Conservation (phyloP, 495 filamentous ascomycete species). For the Neurospora sp. region DNA sequence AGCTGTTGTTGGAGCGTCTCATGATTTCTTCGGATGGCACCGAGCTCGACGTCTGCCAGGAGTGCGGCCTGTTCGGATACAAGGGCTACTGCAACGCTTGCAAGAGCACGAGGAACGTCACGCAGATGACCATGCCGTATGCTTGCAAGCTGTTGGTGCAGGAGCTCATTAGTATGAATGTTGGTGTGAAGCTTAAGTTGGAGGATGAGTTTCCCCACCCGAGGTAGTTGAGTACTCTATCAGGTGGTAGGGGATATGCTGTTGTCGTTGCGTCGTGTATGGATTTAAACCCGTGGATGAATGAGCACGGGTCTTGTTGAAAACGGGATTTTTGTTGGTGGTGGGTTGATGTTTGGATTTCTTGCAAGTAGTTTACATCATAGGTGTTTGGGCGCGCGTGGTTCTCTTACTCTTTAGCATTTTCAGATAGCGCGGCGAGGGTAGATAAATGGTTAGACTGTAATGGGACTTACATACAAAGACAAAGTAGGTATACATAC, state of each 20-base stretch:
- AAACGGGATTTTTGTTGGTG: not conserved
- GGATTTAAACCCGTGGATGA: not conserved
- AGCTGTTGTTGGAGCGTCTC: slow-evolving; percentile 84
- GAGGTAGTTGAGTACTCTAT: slow-evolving; percentile 8
- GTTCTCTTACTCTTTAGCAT: not conserved
- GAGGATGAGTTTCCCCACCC: slow-evolving; percentile 81
- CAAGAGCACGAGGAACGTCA: slow-evolving; percentile 66
- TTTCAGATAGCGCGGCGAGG: not conserved
- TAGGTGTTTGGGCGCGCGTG: not conserved
- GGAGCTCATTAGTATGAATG: slow-evolving; percentile 96
- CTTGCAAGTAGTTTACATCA: not conserved
- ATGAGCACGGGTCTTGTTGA: not conserved
- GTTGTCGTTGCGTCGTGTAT: not conserved
- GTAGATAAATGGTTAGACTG: not conserved
- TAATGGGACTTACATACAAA: not conserved
- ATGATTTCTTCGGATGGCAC: slow-evolving; percentile 91
- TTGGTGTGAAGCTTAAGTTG: slow-evolving; percentile 72
- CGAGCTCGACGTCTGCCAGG: slow-evolving; percentile 83
- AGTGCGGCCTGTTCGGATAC: slow-evolving; percentile 90
- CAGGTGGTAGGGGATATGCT: not conserved
- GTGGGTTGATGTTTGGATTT: not conserved
- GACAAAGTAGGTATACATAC: not conserved
- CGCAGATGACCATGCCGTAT: slow-evolving; percentile 95
- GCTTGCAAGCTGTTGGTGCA: slow-evolving; percentile 95
- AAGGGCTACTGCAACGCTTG: slow-evolving; percentile 88